Conservation (phyloP, 2,329 filamentous ascomycete species). For the Alternaria consortialis region DNA sequence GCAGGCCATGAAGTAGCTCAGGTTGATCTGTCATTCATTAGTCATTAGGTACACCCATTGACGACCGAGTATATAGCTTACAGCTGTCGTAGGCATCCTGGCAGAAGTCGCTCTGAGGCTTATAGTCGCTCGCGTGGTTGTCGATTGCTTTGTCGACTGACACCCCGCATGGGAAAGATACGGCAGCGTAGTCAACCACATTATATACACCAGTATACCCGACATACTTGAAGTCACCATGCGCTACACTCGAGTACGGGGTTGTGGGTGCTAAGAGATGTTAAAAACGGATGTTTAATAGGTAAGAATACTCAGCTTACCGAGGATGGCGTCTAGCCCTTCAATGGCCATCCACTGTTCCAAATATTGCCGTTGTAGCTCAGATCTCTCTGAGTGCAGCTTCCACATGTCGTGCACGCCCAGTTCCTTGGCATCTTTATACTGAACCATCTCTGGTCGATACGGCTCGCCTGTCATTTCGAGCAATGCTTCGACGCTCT, state of each 20-base stretch:
- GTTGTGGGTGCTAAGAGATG: slow-evolving; percentile 52
- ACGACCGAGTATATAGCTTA: slow-evolving; percentile 38
- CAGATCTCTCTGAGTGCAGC: slow-evolving; percentile 57
- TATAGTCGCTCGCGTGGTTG: slow-evolving; percentile 29
- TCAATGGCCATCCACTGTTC: slow-evolving; percentile 56
- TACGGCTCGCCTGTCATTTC: slow-evolving; percentile 55
- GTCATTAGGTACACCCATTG: not conserved
- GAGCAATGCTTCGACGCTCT: slow-evolving; percentile 55
- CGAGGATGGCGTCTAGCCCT: slow-evolving; percentile 57
- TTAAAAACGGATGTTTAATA: slow-evolving; percentile 12
- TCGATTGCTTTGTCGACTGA: slow-evolving; percentile 53
- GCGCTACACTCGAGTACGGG: slow-evolving; percentile 54
- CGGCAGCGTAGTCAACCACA: slow-evolving; percentile 57
- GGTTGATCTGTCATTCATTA: slow-evolving; percentile 43
- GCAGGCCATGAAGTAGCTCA: slow-evolving; percentile 55
- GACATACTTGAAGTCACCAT: slow-evolving; percentile 57
- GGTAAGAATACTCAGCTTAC: slow-evolving; percentile 22
- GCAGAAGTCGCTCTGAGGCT: slow-evolving; percentile 51
- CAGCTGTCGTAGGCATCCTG: slow-evolving; percentile 52
- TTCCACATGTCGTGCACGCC: slow-evolving; percentile 60
- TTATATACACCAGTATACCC: slow-evolving; percentile 60
- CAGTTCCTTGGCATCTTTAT: slow-evolving; percentile 55
- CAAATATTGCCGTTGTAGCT: slow-evolving; percentile 54
- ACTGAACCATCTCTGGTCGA: slow-evolving; percentile 60
- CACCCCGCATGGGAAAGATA: slow-evolving; percentile 56